These are phyloP conservation scores for Russula vinacea DNA, from an alignment of 768 basidiomycete genomes.

Conservation along the genomic window DNA sequence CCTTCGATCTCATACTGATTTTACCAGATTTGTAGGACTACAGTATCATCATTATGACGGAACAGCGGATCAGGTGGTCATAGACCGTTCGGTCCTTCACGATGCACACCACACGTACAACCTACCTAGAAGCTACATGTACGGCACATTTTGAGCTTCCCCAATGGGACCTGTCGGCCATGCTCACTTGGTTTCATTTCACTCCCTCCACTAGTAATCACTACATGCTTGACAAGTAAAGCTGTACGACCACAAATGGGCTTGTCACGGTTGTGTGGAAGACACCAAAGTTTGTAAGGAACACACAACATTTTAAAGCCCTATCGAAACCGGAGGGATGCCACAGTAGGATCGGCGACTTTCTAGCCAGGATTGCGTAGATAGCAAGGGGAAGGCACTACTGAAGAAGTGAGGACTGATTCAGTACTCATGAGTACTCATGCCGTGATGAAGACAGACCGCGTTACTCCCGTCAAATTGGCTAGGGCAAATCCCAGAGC, in stretches of 20 bases:
- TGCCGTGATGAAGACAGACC: neutral
- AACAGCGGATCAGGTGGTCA: neutral
- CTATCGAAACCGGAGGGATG: no score
- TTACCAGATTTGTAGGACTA: neutral
- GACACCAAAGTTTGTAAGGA: neutral
- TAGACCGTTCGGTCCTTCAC: neutral
- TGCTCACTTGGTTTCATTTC: neutral
- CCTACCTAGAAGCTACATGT: neutral
- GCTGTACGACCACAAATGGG: neutral
- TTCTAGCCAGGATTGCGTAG: neutral
- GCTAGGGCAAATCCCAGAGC: neutral
- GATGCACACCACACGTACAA: neutral
- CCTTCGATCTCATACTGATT: neutral
- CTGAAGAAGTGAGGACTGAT: neutral
- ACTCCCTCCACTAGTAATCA: neutral
- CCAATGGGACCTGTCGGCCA: neutral
- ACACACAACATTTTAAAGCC: neutral
- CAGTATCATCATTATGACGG: neutral
- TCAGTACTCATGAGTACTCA: no score
- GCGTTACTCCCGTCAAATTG: neutral
- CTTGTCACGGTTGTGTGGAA: neutral
- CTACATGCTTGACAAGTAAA: neutral
- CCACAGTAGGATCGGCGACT: neutral
- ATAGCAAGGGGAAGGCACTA: neutral
- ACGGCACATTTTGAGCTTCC: neutral